Conservation (phyloP, 169 alveolate species). For the Cryptosporidium tyzzeri region DNA sequence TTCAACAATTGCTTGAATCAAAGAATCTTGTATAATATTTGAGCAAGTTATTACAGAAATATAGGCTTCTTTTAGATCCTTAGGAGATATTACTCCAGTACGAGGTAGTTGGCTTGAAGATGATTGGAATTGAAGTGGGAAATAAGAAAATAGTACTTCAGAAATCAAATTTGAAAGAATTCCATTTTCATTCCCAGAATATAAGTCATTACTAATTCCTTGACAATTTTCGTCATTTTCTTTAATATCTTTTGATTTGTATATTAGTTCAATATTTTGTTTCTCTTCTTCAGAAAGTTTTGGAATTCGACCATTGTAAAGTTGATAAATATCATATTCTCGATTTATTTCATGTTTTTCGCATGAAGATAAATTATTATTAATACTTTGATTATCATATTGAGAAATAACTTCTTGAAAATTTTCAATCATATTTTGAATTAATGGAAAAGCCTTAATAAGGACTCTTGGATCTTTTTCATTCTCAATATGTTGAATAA, state of each 20-base stretch:
- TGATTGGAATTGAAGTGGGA: conserved; percentile 64
- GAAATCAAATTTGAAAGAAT: conserved; percentile 50
- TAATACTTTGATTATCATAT: conserved; percentile 15
- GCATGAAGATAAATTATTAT: not conserved
- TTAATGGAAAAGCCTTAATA: conserved; percentile 50
- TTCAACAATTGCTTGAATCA: conserved; percentile 54
- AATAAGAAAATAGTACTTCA: conserved; percentile 43
- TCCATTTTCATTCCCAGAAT: not conserved
- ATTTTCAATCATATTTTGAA: conserved; percentile 7
- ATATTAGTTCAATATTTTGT: not conserved
- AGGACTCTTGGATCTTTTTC: conserved; percentile 71
- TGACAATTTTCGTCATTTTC: not conserved
- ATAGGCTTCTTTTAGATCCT: conserved; percentile 28
- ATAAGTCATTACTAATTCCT: not conserved
- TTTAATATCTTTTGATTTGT: not conserved
- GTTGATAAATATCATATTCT: conserved; percentile 28
- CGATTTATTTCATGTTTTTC: not conserved
- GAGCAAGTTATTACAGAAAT: conserved; percentile 49
- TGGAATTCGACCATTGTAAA: conserved; percentile 47
- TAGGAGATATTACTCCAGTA: conserved; percentile 14
- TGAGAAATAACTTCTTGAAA: conserved; percentile 16
- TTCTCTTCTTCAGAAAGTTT: conserved; percentile 10
- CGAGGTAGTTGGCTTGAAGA: conserved; percentile 2
- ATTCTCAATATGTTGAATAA: conserved; percentile 57
- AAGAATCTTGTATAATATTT: conserved; percentile 32